These are phyloP conservation scores for Plasmodium malariae DNA, from an alignment of 169 alveolate species.

Conservation along the genomic window DNA sequence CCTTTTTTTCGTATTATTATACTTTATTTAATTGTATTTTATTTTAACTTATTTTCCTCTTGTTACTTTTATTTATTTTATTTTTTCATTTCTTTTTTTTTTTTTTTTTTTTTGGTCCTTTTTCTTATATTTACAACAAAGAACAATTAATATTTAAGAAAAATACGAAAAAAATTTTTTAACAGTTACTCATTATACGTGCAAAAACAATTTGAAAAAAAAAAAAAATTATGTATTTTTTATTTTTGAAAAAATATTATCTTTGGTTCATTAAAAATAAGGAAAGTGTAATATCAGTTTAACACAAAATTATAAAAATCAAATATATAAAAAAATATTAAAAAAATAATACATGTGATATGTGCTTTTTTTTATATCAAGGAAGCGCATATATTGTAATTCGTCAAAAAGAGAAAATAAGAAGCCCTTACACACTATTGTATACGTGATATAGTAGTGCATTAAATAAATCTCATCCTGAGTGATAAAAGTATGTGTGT, in stretches of 20 bases:
- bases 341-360: neutral
- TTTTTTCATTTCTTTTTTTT: neutral
- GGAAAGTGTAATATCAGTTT: no score
- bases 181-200: no score
- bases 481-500: neutral
- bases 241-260: neutral
- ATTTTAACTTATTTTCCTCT: neutral
- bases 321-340: no score
- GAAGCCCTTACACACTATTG: neutral
- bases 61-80: constrained; percentile 1
- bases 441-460: neutral
- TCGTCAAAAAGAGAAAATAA: neutral
- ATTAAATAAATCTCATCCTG: neutral
- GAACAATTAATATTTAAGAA: no score
- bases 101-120: neutral
- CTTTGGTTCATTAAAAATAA: neutral
- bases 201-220: neutral
- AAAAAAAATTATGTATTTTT: neutral
- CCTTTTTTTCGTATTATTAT: no score
- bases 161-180: no score
- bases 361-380: neutral
- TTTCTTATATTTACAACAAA: no score
- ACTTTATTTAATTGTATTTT: constrained; percentile 6
- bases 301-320: no score
- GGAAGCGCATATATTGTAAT: neutral